Conservation (phyloP, 2,329 filamentous ascomycete species). For the Chrysoporthe cubensis region DNA sequence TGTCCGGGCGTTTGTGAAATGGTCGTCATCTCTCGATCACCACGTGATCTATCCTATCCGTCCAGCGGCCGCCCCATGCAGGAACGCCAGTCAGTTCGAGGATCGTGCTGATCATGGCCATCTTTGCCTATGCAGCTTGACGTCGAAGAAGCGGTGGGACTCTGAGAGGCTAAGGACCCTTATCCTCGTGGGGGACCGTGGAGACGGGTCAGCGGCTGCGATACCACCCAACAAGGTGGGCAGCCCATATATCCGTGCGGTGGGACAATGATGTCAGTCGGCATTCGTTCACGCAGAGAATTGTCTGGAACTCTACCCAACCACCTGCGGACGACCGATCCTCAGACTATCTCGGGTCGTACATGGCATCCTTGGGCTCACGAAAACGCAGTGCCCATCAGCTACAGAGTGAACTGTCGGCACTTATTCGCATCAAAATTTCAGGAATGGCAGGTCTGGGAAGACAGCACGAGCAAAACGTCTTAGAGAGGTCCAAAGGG, state of each 20-base stretch:
- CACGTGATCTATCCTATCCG: not conserved
- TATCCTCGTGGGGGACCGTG: not conserved
- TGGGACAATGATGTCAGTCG: slow-evolving; percentile 20
- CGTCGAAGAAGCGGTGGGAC: slow-evolving; percentile 28
- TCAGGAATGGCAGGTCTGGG: not conserved
- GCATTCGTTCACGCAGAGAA: not conserved
- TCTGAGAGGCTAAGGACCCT: not conserved
- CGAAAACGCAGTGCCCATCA: not conserved
- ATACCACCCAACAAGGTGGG: not conserved
- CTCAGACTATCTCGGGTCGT: not conserved
- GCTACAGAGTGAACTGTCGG: not conserved
- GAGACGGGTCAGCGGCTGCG: not conserved
- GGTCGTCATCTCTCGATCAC: not conserved
- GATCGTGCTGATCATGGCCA: not conserved
- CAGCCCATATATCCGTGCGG: not conserved
- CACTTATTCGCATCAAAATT: not conserved
- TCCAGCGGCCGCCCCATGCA: not conserved
- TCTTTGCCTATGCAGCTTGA: slow-evolving; percentile 22
- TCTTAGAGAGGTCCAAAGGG: no score
- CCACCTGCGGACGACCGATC: slow-evolving; percentile 8
- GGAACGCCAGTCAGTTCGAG: not conserved
- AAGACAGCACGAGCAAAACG: no score
- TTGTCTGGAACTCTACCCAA: not conserved
- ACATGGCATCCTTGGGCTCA: not conserved
- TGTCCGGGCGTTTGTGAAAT: not conserved